Evolutionary conservation across 306 rosid species (phyloP), one percentile per base, ranked within the genome.

Genomic region (Trichosanthes truncata): DNA sequence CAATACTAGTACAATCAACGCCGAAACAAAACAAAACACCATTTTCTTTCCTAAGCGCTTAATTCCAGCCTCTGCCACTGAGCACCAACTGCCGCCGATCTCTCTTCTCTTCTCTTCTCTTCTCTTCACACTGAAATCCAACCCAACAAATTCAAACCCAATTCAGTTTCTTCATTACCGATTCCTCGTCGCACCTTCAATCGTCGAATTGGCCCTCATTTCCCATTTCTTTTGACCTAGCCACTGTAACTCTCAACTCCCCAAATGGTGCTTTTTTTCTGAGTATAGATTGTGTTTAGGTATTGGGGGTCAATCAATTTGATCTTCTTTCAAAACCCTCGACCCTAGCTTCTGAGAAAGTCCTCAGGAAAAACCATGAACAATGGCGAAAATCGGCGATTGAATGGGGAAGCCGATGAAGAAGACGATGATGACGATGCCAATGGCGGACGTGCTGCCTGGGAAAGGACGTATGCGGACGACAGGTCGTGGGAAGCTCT

Each of bases 401-500:
- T 86, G 45, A 87, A 92, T 79, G 88, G 88, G 38, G 95, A 80
- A 6, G 84, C 71, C 4, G 98, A 92, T 12, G 93, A 89, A 38
- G 98, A 92, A 29, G 97, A 92, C 3, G 96, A 90, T 9, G 97
- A 91, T 5, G 97, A 92, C 43, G 95, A 93, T 7, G 91, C 43
- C 49, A 84, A 86, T 84, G 92, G 60, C 53, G 86, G 82, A n/a
- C 93, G 77, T 49, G 93, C 89, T 14, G 98, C 97, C 12, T 95
- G 98, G 98, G 97, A 95, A 87, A 89, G 90, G 82, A 69, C 97
- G 55, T 95, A 95, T 61, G 96, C 97, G 7, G 97, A 95, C 73
- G 98, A 95, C 85, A 87, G 98, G 82, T 95, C 98, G 0, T 95
- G 97, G 98, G 98, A 95, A 78, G 85, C 92, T 36, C 84, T 92